Base-by-base conservation (phyloP, 192 early-diverging fungal genomes). In the Coemansia sp. region DNA sequence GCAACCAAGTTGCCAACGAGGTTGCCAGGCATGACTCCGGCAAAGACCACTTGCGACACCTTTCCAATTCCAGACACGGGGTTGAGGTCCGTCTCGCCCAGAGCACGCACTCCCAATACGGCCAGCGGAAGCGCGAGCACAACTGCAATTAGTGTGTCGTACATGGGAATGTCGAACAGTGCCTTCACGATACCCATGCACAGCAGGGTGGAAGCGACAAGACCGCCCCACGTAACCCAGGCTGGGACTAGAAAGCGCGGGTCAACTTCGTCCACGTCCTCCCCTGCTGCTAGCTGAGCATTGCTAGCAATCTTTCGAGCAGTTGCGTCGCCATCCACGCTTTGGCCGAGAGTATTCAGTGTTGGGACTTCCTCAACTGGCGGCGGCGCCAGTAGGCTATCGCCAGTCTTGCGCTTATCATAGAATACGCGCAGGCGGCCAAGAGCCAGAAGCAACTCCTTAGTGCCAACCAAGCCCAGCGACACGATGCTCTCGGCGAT, bases 1-100 rank as follows among this genome's bases (percentile, higher is more conserved):
- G 90, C 89, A 56, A 93, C 85, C 67, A 94, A 62, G 81, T 94
- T 93, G 57, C 87, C 88, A 2, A 88, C 86, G 32, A 92, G 82
- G 6, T 84, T 84, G 5, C 90, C 90, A 4, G 91, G 89, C 49
- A 90, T 85, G 12, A 93, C 68, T 31, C 86, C 90, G 6, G 91
- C 92, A 85, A 94, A 94, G 27, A 92, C 77, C 35, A 95, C 87
- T 75, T 95, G 94, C 24, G 89, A 90, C 25, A 93, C 87, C 67
- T 95, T 95, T 32, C 89, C 93, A 43, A 95, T 91, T 38, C 92
- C 90, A 12, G 87, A 87, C 12, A 93, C 90, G 0, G 93, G 93
- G 71, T 94, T 94, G 61, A 93, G 62, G 65, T 96, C 94, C 1
- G 93, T 94, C 11, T 90, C 89, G 27, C 93, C 94, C 43, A 93